phyloP scores from a whole-genome alignment of 2,329 filamentous ascomycete species.

The Penicillium freii region DNA sequence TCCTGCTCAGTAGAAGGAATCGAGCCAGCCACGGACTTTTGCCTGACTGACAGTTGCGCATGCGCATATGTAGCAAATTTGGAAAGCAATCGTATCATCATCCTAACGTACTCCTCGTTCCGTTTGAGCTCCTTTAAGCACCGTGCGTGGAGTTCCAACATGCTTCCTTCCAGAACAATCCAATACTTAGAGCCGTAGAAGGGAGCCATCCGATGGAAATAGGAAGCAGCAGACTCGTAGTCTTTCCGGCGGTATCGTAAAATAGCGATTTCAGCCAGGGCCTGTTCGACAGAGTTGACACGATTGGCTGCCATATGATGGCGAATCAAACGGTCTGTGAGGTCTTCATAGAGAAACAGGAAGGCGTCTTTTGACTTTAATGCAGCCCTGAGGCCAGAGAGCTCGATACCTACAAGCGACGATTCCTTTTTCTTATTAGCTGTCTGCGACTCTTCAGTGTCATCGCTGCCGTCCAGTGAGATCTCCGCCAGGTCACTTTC shows the following conservation, averaged over 20 bases:
- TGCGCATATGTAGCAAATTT: conserved; percentile 38
- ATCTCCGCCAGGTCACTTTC: conserved; percentile 37
- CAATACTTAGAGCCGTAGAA: conserved; percentile 78
- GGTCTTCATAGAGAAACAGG: conserved; percentile 65
- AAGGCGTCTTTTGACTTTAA: conserved; percentile 63
- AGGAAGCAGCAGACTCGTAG: conserved; percentile 68
- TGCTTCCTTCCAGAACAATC: conserved; percentile 74
- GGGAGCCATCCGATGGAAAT: conserved; percentile 74
- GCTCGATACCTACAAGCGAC: conserved; percentile 51
- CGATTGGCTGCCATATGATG: conserved; percentile 80
- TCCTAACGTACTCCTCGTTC: conserved; percentile 74
- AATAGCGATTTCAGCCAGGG: conserved; percentile 80
- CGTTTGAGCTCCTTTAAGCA: conserved; percentile 76
- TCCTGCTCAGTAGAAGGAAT: conserved; percentile 31
- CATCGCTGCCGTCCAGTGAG: conserved; percentile 33
- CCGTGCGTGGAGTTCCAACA: conserved; percentile 80
- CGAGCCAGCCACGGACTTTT: conserved; percentile 33
- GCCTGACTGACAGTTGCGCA: conserved; percentile 30
- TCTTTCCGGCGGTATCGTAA: conserved; percentile 76
- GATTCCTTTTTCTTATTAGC: conserved; percentile 18
- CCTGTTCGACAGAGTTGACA: conserved; percentile 70
- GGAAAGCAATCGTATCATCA: conserved; percentile 65
- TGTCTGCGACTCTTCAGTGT: conserved; percentile 15
- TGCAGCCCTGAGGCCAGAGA: conserved; percentile 59
- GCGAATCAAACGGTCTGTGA: conserved; percentile 81